Percentiles rank a stretch among this genome's conserved stretches.
Evolutionary conservation across 2,329 filamentous ascomycete species (phyloP).

Genomic region (Talaromyces sp.): DNA sequence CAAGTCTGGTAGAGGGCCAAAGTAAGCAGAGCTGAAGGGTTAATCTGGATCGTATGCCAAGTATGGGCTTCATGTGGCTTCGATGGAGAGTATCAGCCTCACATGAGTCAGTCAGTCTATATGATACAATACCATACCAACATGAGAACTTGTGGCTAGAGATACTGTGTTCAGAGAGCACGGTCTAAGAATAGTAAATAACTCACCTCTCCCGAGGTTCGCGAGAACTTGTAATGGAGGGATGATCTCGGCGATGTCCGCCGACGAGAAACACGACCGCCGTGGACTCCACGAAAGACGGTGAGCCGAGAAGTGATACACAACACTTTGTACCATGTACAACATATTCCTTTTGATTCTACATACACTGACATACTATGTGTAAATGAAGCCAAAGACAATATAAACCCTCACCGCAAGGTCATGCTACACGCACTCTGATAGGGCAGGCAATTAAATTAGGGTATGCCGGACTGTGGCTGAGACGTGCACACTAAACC

Average conservation of each 20-base stretch:
- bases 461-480: conserved; percentile 17
- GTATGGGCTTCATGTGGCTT: not conserved
- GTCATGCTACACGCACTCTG: not conserved
- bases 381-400: not conserved
- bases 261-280: not conserved
- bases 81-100: not conserved
- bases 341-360: not conserved
- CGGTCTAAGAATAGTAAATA: not conserved
- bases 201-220: not conserved
- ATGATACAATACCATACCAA: not conserved
- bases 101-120: not conserved
- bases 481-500: conserved; percentile 5
- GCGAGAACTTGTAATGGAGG: not conserved
- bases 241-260: conserved; percentile 11
- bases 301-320: not conserved
- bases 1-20: not conserved
- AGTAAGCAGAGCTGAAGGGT: not conserved
- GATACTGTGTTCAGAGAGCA: not conserved
- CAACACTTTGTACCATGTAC: not conserved
- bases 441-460: not conserved
- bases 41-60: not conserved
- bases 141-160: not conserved
- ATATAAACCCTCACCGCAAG: conserved; percentile 7
- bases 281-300: not conserved
- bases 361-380: not conserved